Percentiles rank a stretch among this genome's conserved stretches.
Evolutionary conservation across 2,329 filamentous ascomycete genomes (phyloP).

Genomic region (Lojkania enalia): DNA sequence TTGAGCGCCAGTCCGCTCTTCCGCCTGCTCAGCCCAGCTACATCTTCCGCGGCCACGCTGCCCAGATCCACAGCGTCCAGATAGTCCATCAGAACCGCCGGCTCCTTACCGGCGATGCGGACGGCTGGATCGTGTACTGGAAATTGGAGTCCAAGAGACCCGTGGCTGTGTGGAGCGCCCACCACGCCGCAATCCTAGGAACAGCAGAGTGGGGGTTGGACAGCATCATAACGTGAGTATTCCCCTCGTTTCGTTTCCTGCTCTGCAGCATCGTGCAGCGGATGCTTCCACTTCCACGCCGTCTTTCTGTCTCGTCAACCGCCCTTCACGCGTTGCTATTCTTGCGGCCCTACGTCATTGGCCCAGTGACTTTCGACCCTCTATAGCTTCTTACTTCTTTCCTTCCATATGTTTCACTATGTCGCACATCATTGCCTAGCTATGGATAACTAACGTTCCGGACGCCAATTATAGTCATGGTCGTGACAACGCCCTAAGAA

Average conservation of each 20-base stretch:
- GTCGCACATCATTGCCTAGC: not conserved
- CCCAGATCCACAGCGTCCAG: constrained; percentile 74
- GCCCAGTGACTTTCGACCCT: not conserved
- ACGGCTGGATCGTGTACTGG: constrained; percentile 89
- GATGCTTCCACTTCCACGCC: not conserved
- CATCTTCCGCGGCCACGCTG: constrained; percentile 82
- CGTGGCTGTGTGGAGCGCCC: constrained; percentile 82
- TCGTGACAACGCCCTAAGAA: constrained; percentile 80
- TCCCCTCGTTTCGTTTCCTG: constrained; percentile 1
- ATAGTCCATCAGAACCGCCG: constrained; percentile 75
- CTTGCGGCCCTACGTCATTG: not conserved
- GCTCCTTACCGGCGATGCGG: constrained; percentile 83
- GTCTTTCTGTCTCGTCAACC: constrained; percentile 3
- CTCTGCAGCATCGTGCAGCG: constrained; percentile 8
- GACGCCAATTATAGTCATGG: constrained; percentile 67
- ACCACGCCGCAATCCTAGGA: constrained; percentile 75
- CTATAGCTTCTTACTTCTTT: not conserved
- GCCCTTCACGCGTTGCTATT: constrained; percentile 7
- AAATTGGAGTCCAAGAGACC: constrained; percentile 79
- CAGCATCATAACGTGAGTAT: constrained; percentile 78
- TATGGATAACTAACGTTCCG: not conserved
- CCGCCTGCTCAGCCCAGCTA: constrained; percentile 63
- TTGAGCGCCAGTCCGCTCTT: constrained; percentile 33
- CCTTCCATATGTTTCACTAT: not conserved
- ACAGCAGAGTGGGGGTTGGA: constrained; percentile 71